Percentiles rank a stretch among this genome's conserved stretches.
phyloP scores from a whole-genome alignment of 306 rosid genomes.

The Geum urbanum region DNA sequence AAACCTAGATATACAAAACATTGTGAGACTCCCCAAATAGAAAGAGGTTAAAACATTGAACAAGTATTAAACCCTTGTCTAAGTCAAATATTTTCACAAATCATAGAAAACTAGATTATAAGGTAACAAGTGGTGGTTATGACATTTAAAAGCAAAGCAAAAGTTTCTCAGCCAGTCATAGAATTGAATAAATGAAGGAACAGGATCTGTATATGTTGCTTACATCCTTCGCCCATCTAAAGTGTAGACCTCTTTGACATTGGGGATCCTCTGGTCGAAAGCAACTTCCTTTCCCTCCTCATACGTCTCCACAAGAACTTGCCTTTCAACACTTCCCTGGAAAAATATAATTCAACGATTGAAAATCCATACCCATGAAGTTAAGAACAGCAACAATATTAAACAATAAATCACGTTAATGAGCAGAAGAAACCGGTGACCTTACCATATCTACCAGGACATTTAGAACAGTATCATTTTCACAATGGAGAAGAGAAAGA shows the following conservation, averaged over 20 bases:
- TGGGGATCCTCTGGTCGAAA: constrained; percentile 60
- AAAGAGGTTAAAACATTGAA: background rate
- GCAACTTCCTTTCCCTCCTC: constrained; percentile 71
- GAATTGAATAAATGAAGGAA: background rate
- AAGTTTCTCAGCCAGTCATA: background rate
- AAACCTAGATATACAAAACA: constrained; percentile 51
- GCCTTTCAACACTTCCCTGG: constrained; percentile 84
- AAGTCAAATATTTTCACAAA: background rate
- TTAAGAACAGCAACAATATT: background rate
- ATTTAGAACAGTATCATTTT: constrained; percentile 65
- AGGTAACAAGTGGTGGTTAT: background rate
- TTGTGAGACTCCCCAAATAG: background rate
- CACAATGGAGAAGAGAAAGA: constrained; percentile 61
- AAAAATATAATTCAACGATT: constrained; percentile 20
- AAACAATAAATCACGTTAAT: background rate
- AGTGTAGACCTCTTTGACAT: constrained; percentile 77
- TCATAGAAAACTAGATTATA: background rate
- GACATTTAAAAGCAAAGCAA: background rate
- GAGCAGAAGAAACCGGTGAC: constrained; percentile 4
- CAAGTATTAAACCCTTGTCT: background rate
- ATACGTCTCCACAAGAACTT: constrained; percentile 70
- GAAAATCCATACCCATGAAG: background rate
- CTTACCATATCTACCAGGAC: constrained; percentile 81
- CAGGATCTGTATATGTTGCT: constrained; percentile 23
- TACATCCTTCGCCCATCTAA: constrained; percentile 66